Evolutionary conservation across 2,329 filamentous ascomycete species (phyloP).

Genomic region (Claviceps quebecensis): DNA sequence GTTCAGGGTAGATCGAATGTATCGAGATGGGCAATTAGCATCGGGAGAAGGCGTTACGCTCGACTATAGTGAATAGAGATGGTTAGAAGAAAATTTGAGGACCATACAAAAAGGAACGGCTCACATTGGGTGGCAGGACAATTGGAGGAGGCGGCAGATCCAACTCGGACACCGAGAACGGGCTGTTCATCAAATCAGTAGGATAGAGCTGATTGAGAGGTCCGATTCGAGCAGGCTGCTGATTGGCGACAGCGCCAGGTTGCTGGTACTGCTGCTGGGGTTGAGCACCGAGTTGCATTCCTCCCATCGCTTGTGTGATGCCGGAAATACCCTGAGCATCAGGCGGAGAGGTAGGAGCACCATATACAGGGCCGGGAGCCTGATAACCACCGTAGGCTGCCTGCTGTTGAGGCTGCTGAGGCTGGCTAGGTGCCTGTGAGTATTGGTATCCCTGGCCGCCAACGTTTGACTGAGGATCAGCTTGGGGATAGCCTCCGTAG

Average conservation of each 20-base stretch:
- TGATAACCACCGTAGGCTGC: constrained; percentile 24
- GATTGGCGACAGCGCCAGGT: constrained; percentile 20
- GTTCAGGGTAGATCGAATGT: constrained; percentile 89
- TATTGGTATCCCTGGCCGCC: constrained; percentile 27
- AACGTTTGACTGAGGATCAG: constrained; percentile 26
- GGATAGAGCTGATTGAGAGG: constrained; percentile 80
- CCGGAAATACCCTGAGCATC: constrained; percentile 44
- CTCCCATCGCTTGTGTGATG: constrained; percentile 72
- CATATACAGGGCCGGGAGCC: constrained; percentile 50
- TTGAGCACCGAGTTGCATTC: constrained; percentile 59
- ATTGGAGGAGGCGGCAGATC: constrained; percentile 86
- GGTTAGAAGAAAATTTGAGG: constrained; percentile 20
- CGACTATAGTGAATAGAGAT: constrained; percentile 36
- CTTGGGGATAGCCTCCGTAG: constrained; percentile 48
- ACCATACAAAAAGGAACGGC: constrained; percentile 20
- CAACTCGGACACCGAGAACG: constrained; percentile 86
- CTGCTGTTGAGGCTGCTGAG: constrained; percentile 28
- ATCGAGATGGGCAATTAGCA: constrained; percentile 86
- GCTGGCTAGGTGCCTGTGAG: constrained; percentile 29
- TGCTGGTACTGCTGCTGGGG: constrained; percentile 32
- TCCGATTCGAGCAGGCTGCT: constrained; percentile 29
- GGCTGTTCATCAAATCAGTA: constrained; percentile 80
- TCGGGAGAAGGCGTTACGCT: constrained; percentile 83
- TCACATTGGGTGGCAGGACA: constrained; percentile 79
- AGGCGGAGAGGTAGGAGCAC: constrained; percentile 17